phyloP scores from a whole-genome alignment of 768 basidiomycete species.

The Hericium erinaceus region DNA sequence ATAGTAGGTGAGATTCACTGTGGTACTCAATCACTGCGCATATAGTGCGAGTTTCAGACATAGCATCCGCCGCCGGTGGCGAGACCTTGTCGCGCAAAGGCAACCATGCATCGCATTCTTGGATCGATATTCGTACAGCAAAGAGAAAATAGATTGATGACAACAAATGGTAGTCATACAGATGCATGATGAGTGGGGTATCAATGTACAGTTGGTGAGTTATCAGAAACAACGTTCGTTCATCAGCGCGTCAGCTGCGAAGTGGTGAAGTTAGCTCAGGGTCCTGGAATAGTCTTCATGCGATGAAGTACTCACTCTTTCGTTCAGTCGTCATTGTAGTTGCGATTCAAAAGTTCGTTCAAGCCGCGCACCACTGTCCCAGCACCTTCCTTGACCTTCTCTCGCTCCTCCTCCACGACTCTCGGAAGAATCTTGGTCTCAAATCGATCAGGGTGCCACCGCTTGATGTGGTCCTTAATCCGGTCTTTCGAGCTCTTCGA shows the following conservation, averaged over 20 bases:
- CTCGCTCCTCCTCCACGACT: constrained; percentile 54
- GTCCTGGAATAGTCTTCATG: background rate
- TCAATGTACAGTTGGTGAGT: constrained; percentile 13
- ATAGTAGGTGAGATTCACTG: no score
- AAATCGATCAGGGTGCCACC: constrained; percentile 82
- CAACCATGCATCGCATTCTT: no score
- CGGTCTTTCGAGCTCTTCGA: constrained; percentile 54
- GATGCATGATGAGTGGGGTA: constrained; percentile 17
- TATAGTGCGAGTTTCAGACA: no score
- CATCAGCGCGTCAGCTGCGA: constrained; percentile 5
- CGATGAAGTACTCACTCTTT: constrained; percentile 7
- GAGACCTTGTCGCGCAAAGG: no score
- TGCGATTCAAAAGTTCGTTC: constrained; percentile 56
- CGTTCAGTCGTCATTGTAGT: constrained; percentile 12
- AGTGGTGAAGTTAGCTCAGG: background rate
- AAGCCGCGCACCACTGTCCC: constrained; percentile 62
- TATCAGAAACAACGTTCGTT: constrained; percentile 7
- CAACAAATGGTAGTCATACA: constrained; percentile 14
- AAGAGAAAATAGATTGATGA: constrained; percentile 11
- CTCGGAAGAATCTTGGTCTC: constrained; percentile 58
- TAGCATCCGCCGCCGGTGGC: no score
- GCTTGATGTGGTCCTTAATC: constrained; percentile 62
- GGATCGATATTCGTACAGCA: background rate
- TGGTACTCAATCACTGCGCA: no score
- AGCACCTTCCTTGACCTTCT: constrained; percentile 62